Evolutionary conservation across 2,329 filamentous ascomycete genomes (phyloP), one percentile per base, ranked within the genome.

Genomic region (Parafenestella ontariensis): DNA sequence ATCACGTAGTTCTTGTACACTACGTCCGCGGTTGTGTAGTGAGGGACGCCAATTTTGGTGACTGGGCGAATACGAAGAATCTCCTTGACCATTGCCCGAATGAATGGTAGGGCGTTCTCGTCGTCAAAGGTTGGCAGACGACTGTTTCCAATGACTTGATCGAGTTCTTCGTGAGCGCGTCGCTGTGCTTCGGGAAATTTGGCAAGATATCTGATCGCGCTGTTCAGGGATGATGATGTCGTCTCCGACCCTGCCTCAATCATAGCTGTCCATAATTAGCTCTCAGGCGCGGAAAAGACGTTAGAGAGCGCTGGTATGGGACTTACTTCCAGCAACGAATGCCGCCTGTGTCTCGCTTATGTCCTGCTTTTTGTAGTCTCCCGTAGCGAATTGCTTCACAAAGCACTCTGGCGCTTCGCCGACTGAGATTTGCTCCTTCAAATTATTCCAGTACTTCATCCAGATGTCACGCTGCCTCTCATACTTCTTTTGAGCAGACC

Each of bases 221-320:
- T 58, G 37, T 71, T 58, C 3, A 76, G 54, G 8, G 67, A 64
- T 1, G 62, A 65, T 2, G 71, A 52, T 4, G 73, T 69, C 1
- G 70, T 76, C 34, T 68, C 68, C 7, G 59, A 69, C 13, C 74
- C 73, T 2, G 71, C 74, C 40, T 76, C 74, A 13, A 73, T 58
- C 43, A 66, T 58, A 26, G 56, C 59, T 56, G 20, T 15, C n/a
- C n/a, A n/a, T n/a, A n/a, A n/a, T n/a, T n/a, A n/a, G n/a, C n/a
- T n/a, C n/a, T n/a, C n/a, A n/a, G n/a, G n/a, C n/a, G n/a, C n/a
- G n/a, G n/a, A n/a, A n/a, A n/a, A n/a, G n/a, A n/a, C n/a, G n/a
- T n/a, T n/a, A n/a, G n/a, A n/a, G n/a, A n/a, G n/a, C n/a, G 24
- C 5, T 6, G 26, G 10, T 28, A 5, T 28, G 24, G 40, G 11